Conservation (phyloP, 345 rosid species). For the Boechera retrofracta region DNA sequence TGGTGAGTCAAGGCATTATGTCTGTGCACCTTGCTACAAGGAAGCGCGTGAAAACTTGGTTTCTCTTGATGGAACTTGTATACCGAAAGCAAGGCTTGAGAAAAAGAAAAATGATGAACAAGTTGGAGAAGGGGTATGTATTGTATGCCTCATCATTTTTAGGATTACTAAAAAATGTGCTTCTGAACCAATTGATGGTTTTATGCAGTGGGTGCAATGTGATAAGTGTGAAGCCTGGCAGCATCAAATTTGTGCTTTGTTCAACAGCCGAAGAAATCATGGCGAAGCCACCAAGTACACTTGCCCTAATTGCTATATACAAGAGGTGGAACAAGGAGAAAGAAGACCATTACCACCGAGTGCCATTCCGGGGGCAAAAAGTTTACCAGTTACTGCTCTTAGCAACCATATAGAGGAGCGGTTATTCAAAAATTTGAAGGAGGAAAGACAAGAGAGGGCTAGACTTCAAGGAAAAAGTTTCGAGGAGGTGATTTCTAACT, state of each 20-base stretch:
- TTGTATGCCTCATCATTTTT: constrained; percentile 8
- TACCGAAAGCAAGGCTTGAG: constrained; percentile 72
- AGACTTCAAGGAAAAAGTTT: constrained; percentile 65
- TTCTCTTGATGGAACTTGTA: constrained; percentile 60
- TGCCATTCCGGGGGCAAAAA: constrained; percentile 89
- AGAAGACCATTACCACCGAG: constrained; percentile 82
- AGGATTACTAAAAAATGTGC: background rate
- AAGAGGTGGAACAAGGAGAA: constrained; percentile 83
- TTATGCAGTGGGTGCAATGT: constrained; percentile 96
- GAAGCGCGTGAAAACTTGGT: constrained; percentile 74
- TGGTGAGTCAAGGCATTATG: constrained; percentile 78
- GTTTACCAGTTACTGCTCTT: constrained; percentile 77
- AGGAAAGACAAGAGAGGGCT: constrained; percentile 87
- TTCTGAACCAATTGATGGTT: background rate
- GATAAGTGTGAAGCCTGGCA: constrained; percentile 98
- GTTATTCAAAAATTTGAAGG: constrained; percentile 63
- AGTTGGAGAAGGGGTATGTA: constrained; percentile 82
- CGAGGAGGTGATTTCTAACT: constrained; percentile 69
- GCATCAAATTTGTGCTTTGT: constrained; percentile 69
- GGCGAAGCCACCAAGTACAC: constrained; percentile 89
- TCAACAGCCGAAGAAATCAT: constrained; percentile 89
- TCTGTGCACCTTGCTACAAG: constrained; percentile 84
- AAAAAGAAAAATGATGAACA: constrained; percentile 94
- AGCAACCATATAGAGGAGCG: constrained; percentile 93
- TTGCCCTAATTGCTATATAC: constrained; percentile 87